Evolutionary conservation across 768 basidiomycete species (phyloP), one percentile per base, ranked within the genome.

Genomic region (Inosperma sp.): DNA sequence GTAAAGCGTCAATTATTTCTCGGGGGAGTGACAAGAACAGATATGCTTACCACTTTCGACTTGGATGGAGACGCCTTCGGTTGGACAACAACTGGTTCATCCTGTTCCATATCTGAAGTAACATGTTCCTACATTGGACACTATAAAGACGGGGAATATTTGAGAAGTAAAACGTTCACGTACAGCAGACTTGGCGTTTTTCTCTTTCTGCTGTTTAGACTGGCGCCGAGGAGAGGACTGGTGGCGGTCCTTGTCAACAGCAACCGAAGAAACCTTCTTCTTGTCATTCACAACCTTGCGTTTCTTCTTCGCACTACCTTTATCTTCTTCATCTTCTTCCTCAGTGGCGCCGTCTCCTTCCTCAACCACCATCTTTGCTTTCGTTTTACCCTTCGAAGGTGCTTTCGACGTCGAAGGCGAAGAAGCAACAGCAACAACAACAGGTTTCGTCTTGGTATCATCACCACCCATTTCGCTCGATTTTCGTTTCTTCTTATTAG

Each of bases 101-200:
- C 61, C 37, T 59, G 49, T 42, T 73, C 73, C 30, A 68, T 61
- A 54, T 76, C 76, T 1, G 76, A 77, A 9, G 68, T 62, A 39
- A 77, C 63, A 52, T 57, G 58, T 52, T 56, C 64, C 58, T 57
- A 22, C 14, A 10, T 33, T 17, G 37, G 25, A 21, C 44, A n/a
- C 54, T 25, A 16, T 26, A 36, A 34, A 26, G 14, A 40, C 17
- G 13, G 16, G 5, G 21, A 12, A 30, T 21, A 36, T 8, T 23
- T 13, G 21, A 23, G 8, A 21, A 2, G 6, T 19, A 23, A 33
- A n/a, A 59, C 66, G 17, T 25, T 5, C 23, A 13, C 22, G 33
- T 49, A 73, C 75, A 14, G 62, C 51, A 25, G 75, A 72, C 56
- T 75, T 74, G 60, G 62, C 37, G 56, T 55, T 30, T 45, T 51